Percentiles rank a stretch among this genome's conserved stretches.
These are phyloP conservation scores for Spergularia marina DNA, from an alignment of 148 eudicot species.

Conservation along the genomic window DNA sequence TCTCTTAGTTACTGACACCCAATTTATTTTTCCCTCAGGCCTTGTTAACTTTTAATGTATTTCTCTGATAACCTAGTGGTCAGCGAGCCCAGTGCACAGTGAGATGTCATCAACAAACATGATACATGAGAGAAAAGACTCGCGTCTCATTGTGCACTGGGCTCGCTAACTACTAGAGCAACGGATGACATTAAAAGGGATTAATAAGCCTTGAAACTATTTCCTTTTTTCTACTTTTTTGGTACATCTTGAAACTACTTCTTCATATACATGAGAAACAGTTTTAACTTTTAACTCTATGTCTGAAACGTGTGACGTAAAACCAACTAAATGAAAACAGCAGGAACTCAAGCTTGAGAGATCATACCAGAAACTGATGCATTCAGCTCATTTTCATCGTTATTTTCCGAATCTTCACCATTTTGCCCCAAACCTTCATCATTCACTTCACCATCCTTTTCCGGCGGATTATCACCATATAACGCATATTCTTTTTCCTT, in stretches of 20 bases:
- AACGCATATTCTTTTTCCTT: constrained; percentile 67
- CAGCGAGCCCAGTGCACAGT: too few relatives aligned
- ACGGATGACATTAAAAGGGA: background rate
- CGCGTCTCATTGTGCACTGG: background rate
- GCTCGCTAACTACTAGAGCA: background rate
- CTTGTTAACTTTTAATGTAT: background rate
- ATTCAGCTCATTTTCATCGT: constrained; percentile 42
- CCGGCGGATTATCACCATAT: constrained; percentile 65
- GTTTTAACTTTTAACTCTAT: background rate
- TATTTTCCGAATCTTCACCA: constrained; percentile 30
- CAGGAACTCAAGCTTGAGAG: background rate
- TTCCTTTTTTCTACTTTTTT: background rate
- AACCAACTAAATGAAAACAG: background rate
- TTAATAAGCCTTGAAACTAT: background rate
- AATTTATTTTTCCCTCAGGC: background rate
- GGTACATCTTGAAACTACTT: background rate
- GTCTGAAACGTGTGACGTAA: background rate
- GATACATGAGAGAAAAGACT: too few relatives aligned
- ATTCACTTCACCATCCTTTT: constrained; percentile 35
- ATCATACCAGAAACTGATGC: constrained; percentile 71
- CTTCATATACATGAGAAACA: background rate
- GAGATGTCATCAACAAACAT: too few relatives aligned
- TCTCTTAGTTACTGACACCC: background rate
- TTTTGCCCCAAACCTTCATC: constrained; percentile 34
- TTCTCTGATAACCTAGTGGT: too few relatives aligned